Conservation (phyloP, 2,329 filamentous ascomycete species). For the Neocucurbitaria cava region DNA sequence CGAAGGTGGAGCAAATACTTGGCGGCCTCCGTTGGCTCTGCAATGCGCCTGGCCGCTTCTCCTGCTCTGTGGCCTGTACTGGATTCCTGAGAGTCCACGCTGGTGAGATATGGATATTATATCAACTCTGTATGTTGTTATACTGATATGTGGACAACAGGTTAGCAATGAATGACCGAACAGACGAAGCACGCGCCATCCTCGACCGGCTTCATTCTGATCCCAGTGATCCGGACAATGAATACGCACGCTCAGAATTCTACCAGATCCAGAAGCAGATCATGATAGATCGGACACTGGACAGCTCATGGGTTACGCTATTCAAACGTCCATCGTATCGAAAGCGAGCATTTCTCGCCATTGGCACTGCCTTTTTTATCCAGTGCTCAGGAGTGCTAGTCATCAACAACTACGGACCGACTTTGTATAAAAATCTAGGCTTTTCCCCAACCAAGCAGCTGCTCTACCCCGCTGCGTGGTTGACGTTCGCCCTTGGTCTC, state of each 20-base stretch:
- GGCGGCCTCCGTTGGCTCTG: constrained; percentile 56
- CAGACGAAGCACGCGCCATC: constrained; percentile 65
- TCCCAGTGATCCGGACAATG: constrained; percentile 52
- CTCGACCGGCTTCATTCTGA: constrained; percentile 68
- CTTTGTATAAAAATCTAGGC: constrained; percentile 36
- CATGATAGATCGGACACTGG: constrained; percentile 32
- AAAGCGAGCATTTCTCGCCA: constrained; percentile 30
- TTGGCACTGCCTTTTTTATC: constrained; percentile 37
- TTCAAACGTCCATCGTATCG: constrained; percentile 35
- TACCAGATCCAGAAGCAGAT: constrained; percentile 40
- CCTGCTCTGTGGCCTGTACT: constrained; percentile 58
- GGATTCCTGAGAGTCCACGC: constrained; percentile 64
- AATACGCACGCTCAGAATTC: constrained; percentile 35
- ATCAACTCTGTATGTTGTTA: not conserved
- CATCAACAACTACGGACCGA: constrained; percentile 40
- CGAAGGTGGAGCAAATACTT: constrained; percentile 21
- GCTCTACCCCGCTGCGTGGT: constrained; percentile 37
- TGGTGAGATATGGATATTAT: not conserved
- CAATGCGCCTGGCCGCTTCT: constrained; percentile 58
- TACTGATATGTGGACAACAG: constrained; percentile 48
- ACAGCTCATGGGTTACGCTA: constrained; percentile 31
- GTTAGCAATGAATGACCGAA: constrained; percentile 67
- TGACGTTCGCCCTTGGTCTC: constrained; percentile 33
- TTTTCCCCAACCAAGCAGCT: constrained; percentile 31
- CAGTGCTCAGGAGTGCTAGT: constrained; percentile 40